These are phyloP conservation scores for Wallacemonas collosoma DNA, from an alignment of 208 protist species.

Conservation along the genomic window DNA sequence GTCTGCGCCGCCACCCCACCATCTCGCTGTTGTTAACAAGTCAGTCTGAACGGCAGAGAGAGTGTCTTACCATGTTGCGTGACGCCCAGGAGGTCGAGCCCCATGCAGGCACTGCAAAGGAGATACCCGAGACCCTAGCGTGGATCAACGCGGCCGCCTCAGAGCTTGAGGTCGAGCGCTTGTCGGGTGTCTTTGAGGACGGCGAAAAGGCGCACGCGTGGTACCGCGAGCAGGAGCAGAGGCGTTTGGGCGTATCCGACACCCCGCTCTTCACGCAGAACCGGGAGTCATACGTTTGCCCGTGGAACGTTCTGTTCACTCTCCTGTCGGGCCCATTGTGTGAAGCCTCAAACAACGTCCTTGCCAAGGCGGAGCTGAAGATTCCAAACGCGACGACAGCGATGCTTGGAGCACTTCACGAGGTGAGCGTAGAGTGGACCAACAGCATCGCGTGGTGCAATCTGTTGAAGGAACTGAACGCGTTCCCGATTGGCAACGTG, in stretches of 20 bases:
- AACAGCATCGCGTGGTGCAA: conserved; percentile 67
- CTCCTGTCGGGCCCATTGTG: conserved; percentile 42
- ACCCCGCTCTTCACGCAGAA: conserved; percentile 51
- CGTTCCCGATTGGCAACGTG: conserved; percentile 70
- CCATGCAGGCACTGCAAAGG: neutral
- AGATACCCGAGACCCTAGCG: conserved; percentile 6
- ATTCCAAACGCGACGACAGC: conserved; percentile 65
- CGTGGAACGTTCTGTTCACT: conserved; percentile 75
- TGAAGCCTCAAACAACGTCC: conserved; percentile 1
- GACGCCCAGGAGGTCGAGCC: conserved; percentile 24
- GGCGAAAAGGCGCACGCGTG: conserved; percentile 19
- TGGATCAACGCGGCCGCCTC: conserved; percentile 68
- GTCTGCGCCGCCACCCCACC: conserved; percentile 65
- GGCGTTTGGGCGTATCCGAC: conserved; percentile 51
- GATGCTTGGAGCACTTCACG: conserved; percentile 40
- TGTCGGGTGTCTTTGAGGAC: conserved; percentile 56
- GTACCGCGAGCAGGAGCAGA: conserved; percentile 21
- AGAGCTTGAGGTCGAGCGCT: conserved; percentile 68
- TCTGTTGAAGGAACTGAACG: conserved; percentile 55
- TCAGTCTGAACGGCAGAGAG: conserved; percentile 32
- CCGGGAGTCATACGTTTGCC: conserved; percentile 50
- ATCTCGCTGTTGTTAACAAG: conserved; percentile 25
- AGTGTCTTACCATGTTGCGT: conserved; percentile 29
- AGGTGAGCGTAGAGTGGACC: conserved; percentile 59
- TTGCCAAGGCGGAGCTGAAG: conserved; percentile 31